Evolutionary conservation across 2,329 filamentous ascomycete species (phyloP), one percentile per base, ranked within the genome.

Genomic region (Canariomyces notabilis): DNA sequence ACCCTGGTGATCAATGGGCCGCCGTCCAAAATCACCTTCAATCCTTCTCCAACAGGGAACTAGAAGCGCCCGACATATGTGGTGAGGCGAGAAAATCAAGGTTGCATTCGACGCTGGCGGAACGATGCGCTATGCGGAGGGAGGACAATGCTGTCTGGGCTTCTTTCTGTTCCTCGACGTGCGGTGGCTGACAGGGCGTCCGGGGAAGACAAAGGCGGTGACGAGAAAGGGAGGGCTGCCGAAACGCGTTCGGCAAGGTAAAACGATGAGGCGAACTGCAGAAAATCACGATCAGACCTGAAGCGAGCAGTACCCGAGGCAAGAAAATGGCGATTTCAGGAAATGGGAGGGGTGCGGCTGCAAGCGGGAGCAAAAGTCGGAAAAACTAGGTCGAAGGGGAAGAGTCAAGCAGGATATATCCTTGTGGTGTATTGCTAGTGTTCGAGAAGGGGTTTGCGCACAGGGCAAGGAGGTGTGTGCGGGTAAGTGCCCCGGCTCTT

Each of bases 401-500:
- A 38, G 33, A 18, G 39, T 41, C 40, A 49, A 47, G 37, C 23
- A 48, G 39, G 42, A 47, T 42, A 44, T 43, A 48, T 40, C 33
- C 32, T 18, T 23, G 40, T 37, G 12, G 16, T 29, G 37, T 29
- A 15, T 29, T 16, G 37, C 31, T 43, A 37, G 40, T 21, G 43
- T 42, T 48, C 33, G 42, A 40, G 48, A 50, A 49, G 39, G 42
- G 42, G 33, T 38, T 45, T 50, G 50, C 47, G 50, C 44, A 42
- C 43, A 34, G 36, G 46, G 44, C 37, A 15, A 48, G 29, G 33
- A 33, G 44, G 47, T 34, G 55, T 48, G 52, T 50, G 55, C 53
- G 58, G 59, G 54, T 61, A 57, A 57, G 59, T 56, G 32, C 56
- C 50, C 58, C 61, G 59, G 60, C 59, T 58, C 59, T 57, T 61